These are phyloP conservation scores for Remersonia thermophila DNA, from an alignment of 2,329 filamentous ascomycete species.

Conservation along the genomic window DNA sequence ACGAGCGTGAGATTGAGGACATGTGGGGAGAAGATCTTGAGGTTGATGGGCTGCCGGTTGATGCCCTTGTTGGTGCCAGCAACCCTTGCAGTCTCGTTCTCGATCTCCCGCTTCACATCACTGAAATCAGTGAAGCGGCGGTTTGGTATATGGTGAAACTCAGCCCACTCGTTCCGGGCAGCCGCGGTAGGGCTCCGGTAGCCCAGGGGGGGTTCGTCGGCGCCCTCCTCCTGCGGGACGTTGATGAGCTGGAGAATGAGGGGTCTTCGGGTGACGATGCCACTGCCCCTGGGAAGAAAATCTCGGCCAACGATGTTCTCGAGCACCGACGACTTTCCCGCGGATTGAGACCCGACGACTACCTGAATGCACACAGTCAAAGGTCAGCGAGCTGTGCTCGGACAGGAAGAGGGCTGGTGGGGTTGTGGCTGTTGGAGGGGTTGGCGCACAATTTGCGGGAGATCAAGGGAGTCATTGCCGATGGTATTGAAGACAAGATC, in stretches of 20 bases:
- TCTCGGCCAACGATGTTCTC: slow-evolving; percentile 98
- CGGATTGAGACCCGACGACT: slow-evolving; percentile 95
- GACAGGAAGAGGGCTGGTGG: not conserved
- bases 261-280: slow-evolving; percentile 88
- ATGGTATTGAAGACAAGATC: slow-evolving; percentile 99
- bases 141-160: slow-evolving; percentile 91
- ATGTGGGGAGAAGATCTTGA: slow-evolving; percentile 96
- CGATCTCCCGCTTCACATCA: slow-evolving; percentile 95
- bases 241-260: slow-evolving; percentile 98
- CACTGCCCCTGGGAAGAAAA: slow-evolving; percentile 89
- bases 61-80: slow-evolving; percentile 95
- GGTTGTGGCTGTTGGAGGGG: not conserved
- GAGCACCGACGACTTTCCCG: slow-evolving; percentile 94
- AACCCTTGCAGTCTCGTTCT: slow-evolving; percentile 57
- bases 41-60: slow-evolving; percentile 91
- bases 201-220: slow-evolving; percentile 54
- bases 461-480: slow-evolving; percentile 92
- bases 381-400: slow-evolving; percentile 15
- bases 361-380: slow-evolving; percentile 46
- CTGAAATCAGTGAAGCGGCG: slow-evolving; percentile 88
- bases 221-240: slow-evolving; percentile 63
- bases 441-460: slow-evolving; percentile 84
- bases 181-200: slow-evolving; percentile 67
- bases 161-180: slow-evolving; percentile 65
- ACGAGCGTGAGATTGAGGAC: slow-evolving; percentile 94